These are phyloP conservation scores for Phialophora tarda DNA, from an alignment of 2,329 filamentous ascomycete genomes.

Conservation along the genomic window DNA sequence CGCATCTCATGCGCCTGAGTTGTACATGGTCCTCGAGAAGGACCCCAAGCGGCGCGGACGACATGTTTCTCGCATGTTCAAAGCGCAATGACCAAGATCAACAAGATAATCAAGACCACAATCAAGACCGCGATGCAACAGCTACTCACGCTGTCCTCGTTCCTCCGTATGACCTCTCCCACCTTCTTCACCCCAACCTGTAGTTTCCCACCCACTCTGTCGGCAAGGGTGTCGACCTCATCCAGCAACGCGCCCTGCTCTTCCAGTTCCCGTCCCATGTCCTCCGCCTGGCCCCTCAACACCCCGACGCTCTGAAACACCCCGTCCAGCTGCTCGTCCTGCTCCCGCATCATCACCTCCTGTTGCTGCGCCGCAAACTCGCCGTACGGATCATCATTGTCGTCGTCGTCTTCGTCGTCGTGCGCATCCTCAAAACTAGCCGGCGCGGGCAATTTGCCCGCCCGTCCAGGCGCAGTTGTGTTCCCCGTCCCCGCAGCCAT, in stretches of 20 bases:
- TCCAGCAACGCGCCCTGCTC: slow-evolving; percentile 91
- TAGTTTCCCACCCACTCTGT: slow-evolving; percentile 84
- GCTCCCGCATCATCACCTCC: slow-evolving; percentile 87
- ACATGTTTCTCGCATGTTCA: neutral
- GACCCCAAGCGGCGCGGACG: neutral
- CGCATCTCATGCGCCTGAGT: neutral
- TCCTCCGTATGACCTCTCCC: slow-evolving; percentile 80
- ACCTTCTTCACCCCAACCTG: slow-evolving; percentile 87
- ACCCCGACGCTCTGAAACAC: slow-evolving; percentile 94
- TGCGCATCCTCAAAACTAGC: slow-evolving; percentile 27
- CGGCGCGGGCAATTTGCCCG: slow-evolving; percentile 39
- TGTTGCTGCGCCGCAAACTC: slow-evolving; percentile 92
- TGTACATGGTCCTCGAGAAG: neutral
- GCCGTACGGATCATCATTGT: slow-evolving; percentile 69
- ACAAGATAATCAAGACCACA: slow-evolving; percentile 67
- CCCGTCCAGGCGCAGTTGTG: too few species aligned
- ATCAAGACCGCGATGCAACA: slow-evolving; percentile 37
- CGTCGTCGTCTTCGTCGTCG: slow-evolving; percentile 44
- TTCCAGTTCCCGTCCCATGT: slow-evolving; percentile 95
- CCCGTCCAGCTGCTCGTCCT: slow-evolving; percentile 89
- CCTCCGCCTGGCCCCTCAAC: slow-evolving; percentile 84
- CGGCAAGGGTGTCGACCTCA: slow-evolving; percentile 80
- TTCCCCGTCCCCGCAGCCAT: neutral
- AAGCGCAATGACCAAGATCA: slow-evolving; percentile 73
- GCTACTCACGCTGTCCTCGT: slow-evolving; percentile 69